Conservation (phyloP, 169 alveolate species). For the Condylostoma magnum region DNA sequence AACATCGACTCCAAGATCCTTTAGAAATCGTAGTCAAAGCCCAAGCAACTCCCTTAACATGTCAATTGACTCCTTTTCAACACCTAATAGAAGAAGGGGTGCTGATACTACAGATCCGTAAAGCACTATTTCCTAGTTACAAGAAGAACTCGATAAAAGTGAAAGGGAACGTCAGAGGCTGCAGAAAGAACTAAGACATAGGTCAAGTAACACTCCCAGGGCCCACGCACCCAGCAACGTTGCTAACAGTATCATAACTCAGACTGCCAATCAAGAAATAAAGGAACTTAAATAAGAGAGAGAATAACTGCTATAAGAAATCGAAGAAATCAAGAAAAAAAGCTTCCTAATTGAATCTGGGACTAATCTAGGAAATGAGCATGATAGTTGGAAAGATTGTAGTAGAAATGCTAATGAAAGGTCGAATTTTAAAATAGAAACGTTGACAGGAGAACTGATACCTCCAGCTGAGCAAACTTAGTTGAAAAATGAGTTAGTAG, state of each 20-base stretch:
- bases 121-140: background rate
- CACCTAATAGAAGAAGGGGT: background rate
- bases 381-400: too few relatives aligned
- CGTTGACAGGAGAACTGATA: too few relatives aligned
- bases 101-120: background rate
- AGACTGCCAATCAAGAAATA: background rate
- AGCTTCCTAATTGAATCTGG: too few relatives aligned
- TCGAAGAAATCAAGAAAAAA: background rate
- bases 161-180: background rate
- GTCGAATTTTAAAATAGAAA: too few relatives aligned
- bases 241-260: slow-evolving; percentile 12
- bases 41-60: slow-evolving; percentile 9
- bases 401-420: too few relatives aligned
- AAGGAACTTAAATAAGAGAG: slow-evolving; percentile 12
- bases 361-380: too few relatives aligned
- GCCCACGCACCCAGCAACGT: background rate
- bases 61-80: slow-evolving; percentile 9
- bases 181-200: background rate
- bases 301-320: background rate
- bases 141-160: background rate
- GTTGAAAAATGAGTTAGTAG: too few relatives aligned
- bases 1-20: slow-evolving; percentile 2
- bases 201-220: background rate
- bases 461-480: too few relatives aligned
- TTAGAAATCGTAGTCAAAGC: background rate